phyloP scores from a whole-genome alignment of 2,329 filamentous ascomycete species.

The Ceratocystis ficicola region DNA sequence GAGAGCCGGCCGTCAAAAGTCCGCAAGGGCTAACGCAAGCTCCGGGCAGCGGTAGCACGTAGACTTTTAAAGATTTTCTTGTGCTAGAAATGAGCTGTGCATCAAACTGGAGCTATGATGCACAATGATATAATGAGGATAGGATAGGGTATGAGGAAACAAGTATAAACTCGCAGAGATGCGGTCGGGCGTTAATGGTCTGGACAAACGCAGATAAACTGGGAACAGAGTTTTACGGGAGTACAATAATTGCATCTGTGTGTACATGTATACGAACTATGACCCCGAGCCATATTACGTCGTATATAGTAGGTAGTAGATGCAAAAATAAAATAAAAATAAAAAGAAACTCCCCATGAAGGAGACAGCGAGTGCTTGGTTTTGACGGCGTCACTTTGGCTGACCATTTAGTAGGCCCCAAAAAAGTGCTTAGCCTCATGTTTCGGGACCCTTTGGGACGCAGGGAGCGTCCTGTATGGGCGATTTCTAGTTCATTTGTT shows the following conservation, averaged over 20 bases:
- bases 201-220: not conserved
- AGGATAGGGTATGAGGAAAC: too few species aligned
- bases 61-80: not conserved
- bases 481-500: not conserved
- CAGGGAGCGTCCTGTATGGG: not conserved
- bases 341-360: not conserved
- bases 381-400: not conserved
- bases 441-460: too few species aligned
- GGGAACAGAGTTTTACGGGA: not conserved
- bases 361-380: not conserved
- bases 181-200: too few species aligned
- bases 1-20: not conserved
- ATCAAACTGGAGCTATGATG: not conserved
- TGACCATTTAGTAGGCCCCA: too few species aligned
- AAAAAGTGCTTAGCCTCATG: not conserved
- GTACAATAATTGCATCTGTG: not conserved
- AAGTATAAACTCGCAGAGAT: too few species aligned
- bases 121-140: not conserved
- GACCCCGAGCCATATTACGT: not conserved
- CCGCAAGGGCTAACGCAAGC: not conserved
- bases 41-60: not conserved
- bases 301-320: not conserved
- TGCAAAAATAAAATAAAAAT: not conserved
- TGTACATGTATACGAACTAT: conserved; percentile 5
- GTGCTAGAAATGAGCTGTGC: not conserved